Conservation (phyloP, 164 flowering plant species). For the Vitis riparia region DNA sequence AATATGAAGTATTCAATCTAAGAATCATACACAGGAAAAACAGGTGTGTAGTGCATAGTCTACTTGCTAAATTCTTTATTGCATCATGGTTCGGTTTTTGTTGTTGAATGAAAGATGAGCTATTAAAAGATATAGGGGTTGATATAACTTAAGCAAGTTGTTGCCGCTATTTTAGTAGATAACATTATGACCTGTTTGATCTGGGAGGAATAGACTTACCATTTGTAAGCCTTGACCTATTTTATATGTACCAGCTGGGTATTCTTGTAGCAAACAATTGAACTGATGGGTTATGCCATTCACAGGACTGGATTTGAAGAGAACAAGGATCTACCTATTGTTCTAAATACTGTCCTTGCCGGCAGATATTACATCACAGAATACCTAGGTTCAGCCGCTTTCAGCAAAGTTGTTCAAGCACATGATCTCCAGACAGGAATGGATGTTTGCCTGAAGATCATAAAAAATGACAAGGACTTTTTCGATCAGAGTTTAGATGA, state of each 20-base stretch:
- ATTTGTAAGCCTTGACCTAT: not conserved
- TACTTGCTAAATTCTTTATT: not conserved
- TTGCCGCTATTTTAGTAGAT: not conserved
- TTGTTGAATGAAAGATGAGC: not conserved
- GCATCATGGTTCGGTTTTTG: slow-evolving; percentile 5
- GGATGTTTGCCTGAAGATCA: slow-evolving; percentile 92
- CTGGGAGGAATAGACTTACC: not conserved
- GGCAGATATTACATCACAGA: slow-evolving; percentile 85
- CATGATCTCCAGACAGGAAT: slow-evolving; percentile 76
- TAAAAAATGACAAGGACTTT: slow-evolving; percentile 91
- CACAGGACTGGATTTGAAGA: slow-evolving; percentile 97
- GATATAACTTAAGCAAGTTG: slow-evolving; percentile 2
- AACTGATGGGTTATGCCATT: slow-evolving; percentile 23
- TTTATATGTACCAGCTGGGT: not conserved
- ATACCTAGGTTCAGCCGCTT: slow-evolving; percentile 92
- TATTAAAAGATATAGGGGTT: not conserved
- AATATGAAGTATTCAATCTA: slow-evolving; percentile 75
- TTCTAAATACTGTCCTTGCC: slow-evolving; percentile 65
- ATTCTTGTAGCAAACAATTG: slow-evolving; percentile 15
- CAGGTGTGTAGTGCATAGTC: slow-evolving; percentile 43
- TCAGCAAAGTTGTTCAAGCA: slow-evolving; percentile 92
- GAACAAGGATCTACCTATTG: slow-evolving; percentile 80
- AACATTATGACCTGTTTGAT: not conserved
- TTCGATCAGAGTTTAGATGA: slow-evolving; percentile 97
- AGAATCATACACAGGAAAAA: slow-evolving; percentile 89